Percentiles rank a stretch among this genome's conserved stretches.
These are phyloP conservation scores for Phytophthora pinifolia DNA, from an alignment of 352 stramenopile genomes.

Conservation along the genomic window DNA sequence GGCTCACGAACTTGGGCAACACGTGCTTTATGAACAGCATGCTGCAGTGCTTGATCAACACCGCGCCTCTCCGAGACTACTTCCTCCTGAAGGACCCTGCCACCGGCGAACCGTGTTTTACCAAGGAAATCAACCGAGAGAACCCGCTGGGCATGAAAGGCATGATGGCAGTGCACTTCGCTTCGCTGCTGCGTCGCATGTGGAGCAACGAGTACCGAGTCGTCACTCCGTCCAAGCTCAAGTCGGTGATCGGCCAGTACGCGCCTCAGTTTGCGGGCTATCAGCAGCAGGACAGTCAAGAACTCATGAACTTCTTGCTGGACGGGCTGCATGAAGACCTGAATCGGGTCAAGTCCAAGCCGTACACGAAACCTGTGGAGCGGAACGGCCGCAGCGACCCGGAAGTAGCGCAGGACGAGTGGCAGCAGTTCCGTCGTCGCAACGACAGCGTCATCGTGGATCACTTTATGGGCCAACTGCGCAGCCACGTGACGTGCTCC, in stretches of 20 bases:
- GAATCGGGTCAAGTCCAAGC: conserved; percentile 85
- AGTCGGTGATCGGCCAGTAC: conserved; percentile 84
- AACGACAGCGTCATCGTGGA: conserved; percentile 93
- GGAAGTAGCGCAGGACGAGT: conserved; percentile 76
- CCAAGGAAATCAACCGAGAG: conserved; percentile 91
- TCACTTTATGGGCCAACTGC: conserved; percentile 89
- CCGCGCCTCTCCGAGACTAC: conserved; percentile 91
- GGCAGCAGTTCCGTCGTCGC: conserved; percentile 83
- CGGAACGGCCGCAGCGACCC: conserved; percentile 63
- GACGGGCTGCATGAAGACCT: conserved; percentile 93
- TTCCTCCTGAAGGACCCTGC: conserved; percentile 87
- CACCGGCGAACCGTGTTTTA: conserved; percentile 37
- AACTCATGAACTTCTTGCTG: conserved; percentile 92
- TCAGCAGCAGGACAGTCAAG: conserved; percentile 91
- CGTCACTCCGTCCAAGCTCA: conserved; percentile 75
- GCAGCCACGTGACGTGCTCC: conserved; percentile 85
- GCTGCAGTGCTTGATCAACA: conserved; percentile 93
- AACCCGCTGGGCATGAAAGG: conserved; percentile 96
- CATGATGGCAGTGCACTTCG: conserved; percentile 95
- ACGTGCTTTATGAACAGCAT: conserved; percentile 90
- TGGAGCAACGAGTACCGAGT: conserved; percentile 91
- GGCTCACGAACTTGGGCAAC: conserved; percentile 75
- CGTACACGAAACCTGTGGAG: conserved; percentile 75
- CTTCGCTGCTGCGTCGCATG: conserved; percentile 92
- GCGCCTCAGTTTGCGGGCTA: conserved; percentile 89